Base-by-base conservation (phyloP, 2,329 filamentous ascomycete genomes). In the Fusarium sp. region DNA sequence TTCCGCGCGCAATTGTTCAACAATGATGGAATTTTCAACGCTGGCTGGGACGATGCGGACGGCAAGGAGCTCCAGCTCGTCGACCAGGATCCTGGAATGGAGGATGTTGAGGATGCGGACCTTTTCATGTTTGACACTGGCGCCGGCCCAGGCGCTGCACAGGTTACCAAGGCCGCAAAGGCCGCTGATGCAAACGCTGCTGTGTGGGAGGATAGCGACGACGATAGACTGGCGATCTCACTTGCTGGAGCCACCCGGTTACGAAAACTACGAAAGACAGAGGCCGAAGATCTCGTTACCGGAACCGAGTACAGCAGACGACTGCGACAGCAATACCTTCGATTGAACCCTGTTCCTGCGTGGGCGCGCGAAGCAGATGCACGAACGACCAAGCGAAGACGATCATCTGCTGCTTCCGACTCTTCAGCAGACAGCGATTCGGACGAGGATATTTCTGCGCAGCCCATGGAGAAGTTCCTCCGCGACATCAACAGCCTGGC, bases 161-260 rank as follows among this genome's bases (percentile, higher is more conserved):
- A 79, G 13, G 56, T 73, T 12, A 58, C 76, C 8, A 77, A 80
- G 37, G 54, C 76, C 20, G 34, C 69, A 44, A 71, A 74, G 22
- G 65, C 74, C 25, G 65, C 67, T 29, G 73, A 76, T 18, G 75
- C 69, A 48, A 83, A 86, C 44, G 83, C 84, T 22, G 86, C 91
- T 4, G 92, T 90, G 2, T 99, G 96, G 96, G 90, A 94, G 73
- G 96, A 99, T 78, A 98, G 94, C 79, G 96, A 99, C 75, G 96
- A 99, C 77, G 96, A 98, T 77, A 88, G 93, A 57, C 83, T 98
- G 67, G 88, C 90, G 9, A 87, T 99, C 51, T 98, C 95, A 16
- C 86, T 99, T 41, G 92, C 93, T 6, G 87, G 89, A 27, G 90
- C 91, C 46, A 88, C 90, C 49, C 88, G 92, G 70, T 80, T 98